Base-by-base conservation (phyloP, 345 rosid species). In the Fremontodendron californicum region DNA sequence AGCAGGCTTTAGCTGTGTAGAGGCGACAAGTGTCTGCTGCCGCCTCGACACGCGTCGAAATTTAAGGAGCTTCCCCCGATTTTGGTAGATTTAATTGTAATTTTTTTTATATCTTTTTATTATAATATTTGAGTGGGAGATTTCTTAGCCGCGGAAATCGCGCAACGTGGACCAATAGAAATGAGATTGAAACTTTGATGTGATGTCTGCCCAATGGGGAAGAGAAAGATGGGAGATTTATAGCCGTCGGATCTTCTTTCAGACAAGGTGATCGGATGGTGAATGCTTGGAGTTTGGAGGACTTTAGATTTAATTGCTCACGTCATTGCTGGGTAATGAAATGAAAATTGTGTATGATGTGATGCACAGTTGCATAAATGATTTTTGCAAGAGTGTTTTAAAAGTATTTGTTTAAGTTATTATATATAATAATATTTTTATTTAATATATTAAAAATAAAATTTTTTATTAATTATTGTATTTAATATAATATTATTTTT, bases 11-110 rank as follows among this genome's bases (percentile, higher is more conserved):
- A 2, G 83, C 62, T 70, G 68, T 55, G 78, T 55, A 83, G 92
- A 84, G 86, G 74, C 90, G 98, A 94, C 98, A 94, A 84, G 97
- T 92, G 97, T 91, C 90, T 86, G 64, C 62, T 71, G 77, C 80
- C 63, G 75, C 83, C 87, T 75, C 46, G 90, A 88, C 94, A 89
- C 92, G 92, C 65, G 87, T 87, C 85, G 79, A 72, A 66, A 84
- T 89, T 88, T 92, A 90, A 88, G 84, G 89, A 81, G 65, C 79
- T 23, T 12, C 43, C 9, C 29, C 23, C 27, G 55, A 45, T 15
- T 66, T 11, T 58, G 37, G 51, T 63, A 63, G 49, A 29, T 66
- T 66, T 43, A 48, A 31, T 64, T 58, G n/a, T 35, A 21, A 51
- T 58, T 63, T 46, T 29, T 12, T 3, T 12, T 9, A 5, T 27